phyloP scores from a whole-genome alignment of 371 early-diverging fungal genomes.

The Mortierella sp. region DNA sequence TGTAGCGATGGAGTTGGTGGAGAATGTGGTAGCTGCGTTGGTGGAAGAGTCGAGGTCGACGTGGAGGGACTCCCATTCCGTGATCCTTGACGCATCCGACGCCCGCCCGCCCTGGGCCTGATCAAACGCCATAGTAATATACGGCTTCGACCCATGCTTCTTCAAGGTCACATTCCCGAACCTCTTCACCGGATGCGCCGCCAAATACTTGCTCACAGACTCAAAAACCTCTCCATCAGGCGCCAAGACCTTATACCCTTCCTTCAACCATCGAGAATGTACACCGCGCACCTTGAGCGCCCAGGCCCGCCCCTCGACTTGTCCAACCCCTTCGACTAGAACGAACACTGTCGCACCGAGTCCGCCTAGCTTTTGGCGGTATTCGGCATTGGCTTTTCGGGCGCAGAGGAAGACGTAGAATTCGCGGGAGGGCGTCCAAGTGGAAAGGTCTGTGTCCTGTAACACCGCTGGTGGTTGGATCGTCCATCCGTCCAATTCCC shows the following conservation, averaged over 20 bases:
- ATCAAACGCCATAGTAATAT: slow-evolving; percentile 33
- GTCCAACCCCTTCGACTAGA: slow-evolving; percentile 32
- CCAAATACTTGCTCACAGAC: background rate
- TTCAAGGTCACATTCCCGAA: slow-evolving; percentile 21
- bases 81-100: slow-evolving; percentile 9
- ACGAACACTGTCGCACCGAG: slow-evolving; percentile 32
- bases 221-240: slow-evolving; percentile 11
- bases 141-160: slow-evolving; percentile 12
- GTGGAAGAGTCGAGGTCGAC: background rate
- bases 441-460: background rate
- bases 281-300: slow-evolving; percentile 30
- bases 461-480: slow-evolving; percentile 23
- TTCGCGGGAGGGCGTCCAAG: slow-evolving; percentile 27
- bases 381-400: slow-evolving; percentile 11
- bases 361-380: slow-evolving; percentile 24
- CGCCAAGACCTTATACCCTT: slow-evolving; percentile 16
- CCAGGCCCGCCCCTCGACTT: slow-evolving; percentile 30
- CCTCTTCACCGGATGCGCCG: background rate
- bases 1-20: background rate
- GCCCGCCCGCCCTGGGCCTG: slow-evolving; percentile 20
- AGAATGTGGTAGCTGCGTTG: background rate
- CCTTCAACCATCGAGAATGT: background rate
- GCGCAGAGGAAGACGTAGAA: slow-evolving; percentile 33
- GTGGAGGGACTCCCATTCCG: slow-evolving; percentile 17
- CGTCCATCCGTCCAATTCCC: background rate